Evolutionary conservation across 139 green algal species (phyloP), one percentile per base, ranked within the genome.

Genomic region (Tetradesmus lagerheimii): DNA sequence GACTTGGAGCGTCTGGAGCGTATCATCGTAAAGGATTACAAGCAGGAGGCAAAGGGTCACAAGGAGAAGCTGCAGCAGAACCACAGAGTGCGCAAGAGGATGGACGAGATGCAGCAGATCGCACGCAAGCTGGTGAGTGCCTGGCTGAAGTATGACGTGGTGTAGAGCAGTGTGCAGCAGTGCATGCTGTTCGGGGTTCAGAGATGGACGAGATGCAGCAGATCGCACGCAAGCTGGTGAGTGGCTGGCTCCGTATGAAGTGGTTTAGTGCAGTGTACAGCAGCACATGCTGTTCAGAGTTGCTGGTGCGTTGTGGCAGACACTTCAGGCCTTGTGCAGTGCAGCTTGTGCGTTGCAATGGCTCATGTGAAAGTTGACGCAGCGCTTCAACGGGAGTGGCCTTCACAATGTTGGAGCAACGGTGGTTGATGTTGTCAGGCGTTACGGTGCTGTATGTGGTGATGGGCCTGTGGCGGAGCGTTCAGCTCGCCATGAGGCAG

Each of bases 1-100:
- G 98, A 99, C 77, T 92, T 98, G 37, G 98, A 99, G 93, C 94
- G 95, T 0, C 80, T 97, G 74, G 98, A 99, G 90, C 94, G 96
- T 4, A 66, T 97, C 0, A 96, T 98, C 23, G 95, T 97, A 0
- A 95, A 95, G 64, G 97, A 99, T 74, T 94, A 99, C n/a, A 94
- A 96, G 83, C 90, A 93, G 35, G 96, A 99, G 15, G 87, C 53
- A 2, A 96, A 95, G 89, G 93, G 80, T 0, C 97, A 99, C 92
- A 97, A 96, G 71, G 95, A 97, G 1, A 94, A 93, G 80, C 92
- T 98, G 0, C 84, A 92, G 85, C 97, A 99, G 90, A 94, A 92
- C 15, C 97, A 99, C 88, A 93, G 97, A 0, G 97, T 99, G 47
- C 89, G 93, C 0, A 90, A 92, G 45, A 94, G 96, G 84, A 91